Conservation (phyloP, 306 rosid genomes). For the Casuarina glauca region DNA sequence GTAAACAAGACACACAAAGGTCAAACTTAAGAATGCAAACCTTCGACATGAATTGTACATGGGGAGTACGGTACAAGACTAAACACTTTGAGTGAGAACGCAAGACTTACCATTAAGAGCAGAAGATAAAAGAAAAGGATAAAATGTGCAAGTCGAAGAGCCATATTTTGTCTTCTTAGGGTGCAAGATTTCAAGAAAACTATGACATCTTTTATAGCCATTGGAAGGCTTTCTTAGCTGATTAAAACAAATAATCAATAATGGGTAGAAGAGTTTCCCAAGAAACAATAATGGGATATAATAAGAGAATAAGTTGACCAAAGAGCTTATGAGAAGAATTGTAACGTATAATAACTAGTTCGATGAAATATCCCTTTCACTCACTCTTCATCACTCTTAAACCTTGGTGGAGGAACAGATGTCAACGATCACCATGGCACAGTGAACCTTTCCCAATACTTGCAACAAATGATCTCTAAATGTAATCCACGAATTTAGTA, state of each 20-base stretch:
- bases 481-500: no score
- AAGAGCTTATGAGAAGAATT: background rate
- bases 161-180: background rate
- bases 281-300: background rate
- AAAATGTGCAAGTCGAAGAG: slow-evolving; percentile 9
- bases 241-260: background rate
- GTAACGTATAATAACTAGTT: background rate
- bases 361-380: background rate
- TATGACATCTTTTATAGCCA: background rate
- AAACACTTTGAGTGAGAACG: background rate
- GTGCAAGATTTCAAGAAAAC: background rate
- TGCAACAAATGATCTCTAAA: no score
- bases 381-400: background rate
- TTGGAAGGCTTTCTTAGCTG: background rate
- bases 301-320: background rate
- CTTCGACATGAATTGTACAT: background rate
- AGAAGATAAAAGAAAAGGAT: slow-evolving; percentile 14
- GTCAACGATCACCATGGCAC: no score
- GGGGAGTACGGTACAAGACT: background rate
- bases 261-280: background rate
- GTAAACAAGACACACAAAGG: background rate
- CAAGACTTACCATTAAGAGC: slow-evolving; percentile 10
- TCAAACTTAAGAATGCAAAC: background rate
- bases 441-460: no score
- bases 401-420: no score